These are phyloP conservation scores for Magnaporthales sp. DNA, from an alignment of 2,329 filamentous ascomycete species.

Conservation along the genomic window DNA sequence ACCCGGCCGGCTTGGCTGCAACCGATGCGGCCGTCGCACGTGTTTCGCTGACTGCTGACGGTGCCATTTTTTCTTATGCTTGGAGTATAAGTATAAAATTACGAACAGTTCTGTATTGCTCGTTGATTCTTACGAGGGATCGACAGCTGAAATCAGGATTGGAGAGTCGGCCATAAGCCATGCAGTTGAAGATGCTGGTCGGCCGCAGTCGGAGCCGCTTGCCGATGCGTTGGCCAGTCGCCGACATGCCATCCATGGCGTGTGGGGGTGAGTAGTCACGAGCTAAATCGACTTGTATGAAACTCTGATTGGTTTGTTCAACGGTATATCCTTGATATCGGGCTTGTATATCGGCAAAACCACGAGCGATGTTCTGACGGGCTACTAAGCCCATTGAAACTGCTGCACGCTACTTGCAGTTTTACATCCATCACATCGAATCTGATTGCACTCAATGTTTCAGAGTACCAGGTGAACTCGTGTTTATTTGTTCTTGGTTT, in stretches of 20 bases:
- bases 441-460: not conserved
- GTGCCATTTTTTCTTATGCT: constrained; percentile 15
- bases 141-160: too few species aligned
- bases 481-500: not conserved
- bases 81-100: too few species aligned
- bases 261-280: not conserved
- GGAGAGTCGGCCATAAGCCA: not conserved
- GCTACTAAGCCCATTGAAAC: too few species aligned
- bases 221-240: not conserved
- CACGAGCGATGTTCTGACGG: too few species aligned
- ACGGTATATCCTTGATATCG: too few species aligned
- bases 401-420: not conserved
- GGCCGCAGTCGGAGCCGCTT: not conserved
- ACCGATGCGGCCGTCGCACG: not conserved
- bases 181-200: not conserved
- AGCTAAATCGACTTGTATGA: not conserved
- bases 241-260: not conserved
- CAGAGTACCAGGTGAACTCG: not conserved
- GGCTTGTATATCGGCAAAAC: too few species aligned
- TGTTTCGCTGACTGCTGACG: constrained; percentile 11
- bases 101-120: too few species aligned
- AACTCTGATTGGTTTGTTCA: too few species aligned
- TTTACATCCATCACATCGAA: not conserved
- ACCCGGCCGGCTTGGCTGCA: constrained; percentile 1
- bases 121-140: too few species aligned